Conservation (phyloP, 2,329 filamentous ascomycete species). For the Rachicladosporium sp. region DNA sequence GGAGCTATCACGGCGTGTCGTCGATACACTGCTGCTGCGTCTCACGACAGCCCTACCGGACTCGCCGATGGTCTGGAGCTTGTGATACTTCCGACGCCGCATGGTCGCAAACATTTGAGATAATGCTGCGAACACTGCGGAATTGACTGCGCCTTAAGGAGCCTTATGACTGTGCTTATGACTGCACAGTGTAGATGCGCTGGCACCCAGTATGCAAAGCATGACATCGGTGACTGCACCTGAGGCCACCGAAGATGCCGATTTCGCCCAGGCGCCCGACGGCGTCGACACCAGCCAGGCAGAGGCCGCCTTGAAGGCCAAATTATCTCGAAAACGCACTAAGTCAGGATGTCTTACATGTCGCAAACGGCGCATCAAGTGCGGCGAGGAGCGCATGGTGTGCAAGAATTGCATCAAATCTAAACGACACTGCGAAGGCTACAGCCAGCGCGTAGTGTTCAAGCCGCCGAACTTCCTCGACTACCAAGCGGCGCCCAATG, state of each 20-base stretch:
- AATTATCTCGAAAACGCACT: constrained; percentile 49
- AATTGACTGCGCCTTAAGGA: too few relatives aligned
- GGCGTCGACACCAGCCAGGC: constrained; percentile 16
- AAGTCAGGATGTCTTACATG: constrained; percentile 93
- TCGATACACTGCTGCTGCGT: too few relatives aligned
- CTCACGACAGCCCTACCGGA: too few relatives aligned
- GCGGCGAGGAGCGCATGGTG: constrained; percentile 74
- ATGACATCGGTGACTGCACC: too few relatives aligned
- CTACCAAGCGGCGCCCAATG: constrained; percentile 37
- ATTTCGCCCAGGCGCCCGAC: constrained; percentile 1
- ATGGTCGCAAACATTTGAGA: too few relatives aligned
- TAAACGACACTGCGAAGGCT: constrained; percentile 72
- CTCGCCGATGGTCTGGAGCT: too few relatives aligned
- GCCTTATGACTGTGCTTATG: too few relatives aligned
- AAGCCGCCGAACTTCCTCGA: constrained; percentile 54
- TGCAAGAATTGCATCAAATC: constrained; percentile 81
- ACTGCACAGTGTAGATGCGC: too few relatives aligned
- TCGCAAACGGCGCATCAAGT: constrained; percentile 90
- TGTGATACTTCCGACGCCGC: too few relatives aligned
- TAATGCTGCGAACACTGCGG: too few relatives aligned
- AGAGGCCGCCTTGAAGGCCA: constrained; percentile 19
- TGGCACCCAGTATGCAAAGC: too few relatives aligned
- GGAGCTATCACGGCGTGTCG: too few relatives aligned
- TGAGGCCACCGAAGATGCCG: constrained; percentile 3
- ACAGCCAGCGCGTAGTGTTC: constrained; percentile 70